Base-by-base conservation (phyloP, 2,329 filamentous ascomycete genomes). In the Fragosphaeria purpurea region DNA sequence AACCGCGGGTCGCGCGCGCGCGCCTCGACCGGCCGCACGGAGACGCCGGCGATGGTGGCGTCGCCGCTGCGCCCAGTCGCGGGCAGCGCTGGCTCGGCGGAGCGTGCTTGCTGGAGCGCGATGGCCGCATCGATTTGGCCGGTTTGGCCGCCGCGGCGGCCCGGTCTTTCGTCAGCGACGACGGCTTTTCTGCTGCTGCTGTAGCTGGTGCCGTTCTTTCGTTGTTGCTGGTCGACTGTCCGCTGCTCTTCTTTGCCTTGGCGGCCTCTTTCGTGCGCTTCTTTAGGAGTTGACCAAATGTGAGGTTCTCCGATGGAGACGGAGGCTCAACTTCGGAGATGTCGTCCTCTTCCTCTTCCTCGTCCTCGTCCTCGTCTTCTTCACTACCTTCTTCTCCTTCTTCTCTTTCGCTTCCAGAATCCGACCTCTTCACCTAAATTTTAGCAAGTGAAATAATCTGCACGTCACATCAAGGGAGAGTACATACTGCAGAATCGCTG, bases 1-100 rank as follows among this genome's bases (percentile, higher is more conserved):
- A 98, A 98, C 47, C 93, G 85, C 13, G 93, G 93, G 66, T 98
- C 93, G 50, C 91, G 84, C 22, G 74, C 59, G 11, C 74, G 68
- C 6, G 64, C 56, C 48, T 63, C 64, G 13, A 44, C 11, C 41
- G 50, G 46, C 48, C 73, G 67, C 4, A 95, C 72, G 13, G 93
- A 83, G 51, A 53, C 46, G 4, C 55, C 55, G 1, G 47, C 55
- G 50, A 55, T 55, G n/a, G 53, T 52, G 31, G 52, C 55, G 33
- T 53, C 52, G 38, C 54, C 51, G 37, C 44, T 49, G 5, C 45
- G 48, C 55, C 55, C 55, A 57, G 54, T 83, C 82, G 47, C 91
- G 86, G 86, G 61, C 79, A 83, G 50, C 93, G 85, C 2, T 85
- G 88, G 79, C 53, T 93, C 83, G 42, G 82, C 80, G 0, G 93